These are phyloP conservation scores for Emericellopsis atlantica DNA, from an alignment of 2,329 filamentous ascomycete species.

Conservation along the genomic window DNA sequence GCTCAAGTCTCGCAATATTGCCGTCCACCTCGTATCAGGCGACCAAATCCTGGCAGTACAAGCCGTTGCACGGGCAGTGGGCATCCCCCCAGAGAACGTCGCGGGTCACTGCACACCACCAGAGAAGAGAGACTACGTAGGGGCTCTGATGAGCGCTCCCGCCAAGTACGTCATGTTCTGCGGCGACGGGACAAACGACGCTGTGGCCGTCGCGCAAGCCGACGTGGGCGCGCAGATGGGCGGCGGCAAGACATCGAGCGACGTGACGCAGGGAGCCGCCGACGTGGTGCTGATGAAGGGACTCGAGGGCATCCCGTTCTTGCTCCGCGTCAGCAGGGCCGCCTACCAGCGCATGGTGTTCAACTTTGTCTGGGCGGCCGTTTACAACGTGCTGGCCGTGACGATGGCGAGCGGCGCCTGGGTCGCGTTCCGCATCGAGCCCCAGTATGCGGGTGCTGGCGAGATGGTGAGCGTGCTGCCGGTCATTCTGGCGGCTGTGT, in stretches of 20 bases:
- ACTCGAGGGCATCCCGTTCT: slow-evolving; percentile 41
- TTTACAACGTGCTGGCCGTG: slow-evolving; percentile 60
- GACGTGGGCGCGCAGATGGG: slow-evolving; percentile 60
- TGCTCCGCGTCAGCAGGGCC: slow-evolving; percentile 39
- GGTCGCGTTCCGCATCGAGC: slow-evolving; percentile 37
- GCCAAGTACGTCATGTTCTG: slow-evolving; percentile 47
- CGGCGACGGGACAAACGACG: slow-evolving; percentile 73
- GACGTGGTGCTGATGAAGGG: slow-evolving; percentile 54
- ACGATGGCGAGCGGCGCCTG: slow-evolving; percentile 55
- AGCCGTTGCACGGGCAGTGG: slow-evolving; percentile 24
- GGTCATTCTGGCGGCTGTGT: slow-evolving; percentile 3
- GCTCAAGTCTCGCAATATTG: slow-evolving; percentile 32
- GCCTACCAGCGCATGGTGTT: slow-evolving; percentile 40
- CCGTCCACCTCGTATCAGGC: slow-evolving; percentile 42
- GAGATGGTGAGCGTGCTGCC: slow-evolving; percentile 55
- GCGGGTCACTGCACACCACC: slow-evolving; percentile 29
- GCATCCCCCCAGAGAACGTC: slow-evolving; percentile 17
- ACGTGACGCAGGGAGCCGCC: slow-evolving; percentile 54
- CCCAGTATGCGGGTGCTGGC: slow-evolving; percentile 54
- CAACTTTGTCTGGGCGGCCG: slow-evolving; percentile 58
- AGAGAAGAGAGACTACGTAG: slow-evolving; percentile 38
- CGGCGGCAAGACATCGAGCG: slow-evolving; percentile 23
- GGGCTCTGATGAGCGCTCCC: slow-evolving; percentile 13
- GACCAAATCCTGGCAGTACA: slow-evolving; percentile 37
- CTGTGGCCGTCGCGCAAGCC: slow-evolving; percentile 57